phyloP scores from a whole-genome alignment of 768 basidiomycete species.

The Rhodotorula graminis region DNA sequence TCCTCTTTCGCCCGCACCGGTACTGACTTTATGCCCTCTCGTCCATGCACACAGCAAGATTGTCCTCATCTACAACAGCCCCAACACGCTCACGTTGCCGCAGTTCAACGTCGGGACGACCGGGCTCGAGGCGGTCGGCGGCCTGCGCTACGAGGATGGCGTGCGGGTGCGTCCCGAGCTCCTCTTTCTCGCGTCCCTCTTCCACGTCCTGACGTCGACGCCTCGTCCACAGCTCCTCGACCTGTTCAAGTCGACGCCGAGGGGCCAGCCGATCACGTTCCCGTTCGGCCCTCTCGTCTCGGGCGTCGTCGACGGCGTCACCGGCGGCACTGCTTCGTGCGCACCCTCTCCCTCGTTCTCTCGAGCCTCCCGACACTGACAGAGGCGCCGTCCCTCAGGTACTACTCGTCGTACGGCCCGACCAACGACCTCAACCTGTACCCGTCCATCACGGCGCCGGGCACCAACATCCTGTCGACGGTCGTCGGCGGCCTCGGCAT shows the following conservation, averaged over 20 bases:
- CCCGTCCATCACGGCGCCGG: slow-evolving; percentile 38
- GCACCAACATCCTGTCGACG: slow-evolving; percentile 39
- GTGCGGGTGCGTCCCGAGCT: not conserved
- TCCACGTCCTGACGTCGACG: not conserved
- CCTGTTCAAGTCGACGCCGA: slow-evolving; percentile 1
- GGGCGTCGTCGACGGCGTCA: not conserved
- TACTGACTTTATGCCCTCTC: no score
- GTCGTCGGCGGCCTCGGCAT: slow-evolving; percentile 36
- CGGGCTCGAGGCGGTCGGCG: not conserved
- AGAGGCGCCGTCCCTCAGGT: not conserved
- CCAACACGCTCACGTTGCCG: not conserved
- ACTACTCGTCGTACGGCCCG: slow-evolving; percentile 56
- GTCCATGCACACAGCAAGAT: slow-evolving; percentile 37
- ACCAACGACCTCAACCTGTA: slow-evolving; percentile 54
- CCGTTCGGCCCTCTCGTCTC: not conserved
- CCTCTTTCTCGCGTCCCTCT: slow-evolving; percentile 24
- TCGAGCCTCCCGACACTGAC: no score
- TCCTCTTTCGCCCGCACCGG: no score
- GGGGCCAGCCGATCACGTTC: slow-evolving; percentile 11
- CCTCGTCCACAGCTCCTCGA: slow-evolving; percentile 12
- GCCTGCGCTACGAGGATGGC: not conserved
- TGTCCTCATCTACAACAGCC: slow-evolving; percentile 45
- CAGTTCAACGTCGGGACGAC: not conserved
- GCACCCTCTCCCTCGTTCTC: not conserved
- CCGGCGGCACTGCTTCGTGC: slow-evolving; percentile 10